These are phyloP conservation scores for Heterobasidion occidentale DNA, from an alignment of 1,284 basidiomycete genomes.

Conservation along the genomic window DNA sequence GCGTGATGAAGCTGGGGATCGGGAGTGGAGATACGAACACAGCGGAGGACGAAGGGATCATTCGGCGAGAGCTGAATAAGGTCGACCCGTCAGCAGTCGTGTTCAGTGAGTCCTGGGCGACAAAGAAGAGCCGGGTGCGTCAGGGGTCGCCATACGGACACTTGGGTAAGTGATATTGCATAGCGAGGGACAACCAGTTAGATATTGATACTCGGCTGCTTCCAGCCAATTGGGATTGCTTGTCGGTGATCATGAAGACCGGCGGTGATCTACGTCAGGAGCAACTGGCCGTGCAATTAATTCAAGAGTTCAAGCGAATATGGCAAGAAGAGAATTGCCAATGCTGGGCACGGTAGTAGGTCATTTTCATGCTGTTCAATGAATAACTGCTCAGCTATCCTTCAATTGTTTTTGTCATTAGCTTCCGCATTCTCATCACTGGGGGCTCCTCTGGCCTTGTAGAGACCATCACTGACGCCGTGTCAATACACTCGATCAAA, in stretches of 20 bases:
- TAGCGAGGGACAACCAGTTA: background rate
- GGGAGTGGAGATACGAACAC: constrained; percentile 47
- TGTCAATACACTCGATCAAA: constrained; percentile 98
- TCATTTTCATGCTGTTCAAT: constrained; percentile 7
- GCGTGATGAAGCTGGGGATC: constrained; percentile 43
- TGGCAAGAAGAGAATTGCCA: constrained; percentile 90
- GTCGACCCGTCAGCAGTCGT: constrained; percentile 94
- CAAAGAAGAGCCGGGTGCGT: constrained; percentile 93
- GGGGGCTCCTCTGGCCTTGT: constrained; percentile 90
- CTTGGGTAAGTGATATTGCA: constrained; percentile 51
- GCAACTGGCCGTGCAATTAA: constrained; percentile 93
- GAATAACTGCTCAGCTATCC: too few species aligned
- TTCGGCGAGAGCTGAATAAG: constrained; percentile 90
- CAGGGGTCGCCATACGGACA: constrained; percentile 94
- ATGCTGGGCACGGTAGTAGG: constrained; percentile 91
- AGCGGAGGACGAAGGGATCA: constrained; percentile 86
- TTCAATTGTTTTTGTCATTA: constrained; percentile 8
- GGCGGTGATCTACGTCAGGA: constrained; percentile 97
- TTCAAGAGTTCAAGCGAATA: constrained; percentile 88
- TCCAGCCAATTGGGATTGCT: constrained; percentile 72
- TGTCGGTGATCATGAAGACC: constrained; percentile 98
- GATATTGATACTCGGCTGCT: constrained; percentile 1
- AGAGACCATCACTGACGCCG: constrained; percentile 93
- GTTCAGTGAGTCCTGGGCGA: constrained; percentile 92
- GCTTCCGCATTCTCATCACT: constrained; percentile 84